Evolutionary conservation across 2,329 filamentous ascomycete species (phyloP), one percentile per base, ranked within the genome.

Genomic region (Macrophomina pseudophaseolina): DNA sequence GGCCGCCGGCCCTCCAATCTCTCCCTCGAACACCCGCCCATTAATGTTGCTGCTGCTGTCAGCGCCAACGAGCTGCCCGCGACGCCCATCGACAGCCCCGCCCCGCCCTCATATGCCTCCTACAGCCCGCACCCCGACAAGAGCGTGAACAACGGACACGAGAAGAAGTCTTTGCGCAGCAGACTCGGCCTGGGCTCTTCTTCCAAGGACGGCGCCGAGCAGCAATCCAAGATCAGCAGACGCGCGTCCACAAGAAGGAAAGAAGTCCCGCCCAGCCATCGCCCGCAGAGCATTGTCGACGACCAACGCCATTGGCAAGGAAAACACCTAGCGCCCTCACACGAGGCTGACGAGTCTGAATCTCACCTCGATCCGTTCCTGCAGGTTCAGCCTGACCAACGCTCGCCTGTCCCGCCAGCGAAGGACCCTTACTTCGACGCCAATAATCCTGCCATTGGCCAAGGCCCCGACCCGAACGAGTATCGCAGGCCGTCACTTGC

Each of bases 341-440:
- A 71, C 68, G 78, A 79, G 71, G 75, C 77, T 66, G 77, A 79
- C 66, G 54, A 66, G 5, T 14, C 40, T 11, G 33, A 52, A 44
- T 68, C 72, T 68, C 71, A 77, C 65, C 72, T 78, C 32, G 77
- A 79, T 58, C 77, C 77, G 1, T 79, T 77, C 59, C 73, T 79
- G 32, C 76, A 78, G 71, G 35, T 56, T 9, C 74, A 76, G 52
- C 71, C 74, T 54, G 71, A 72, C 63, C 68, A 68, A 56, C 67
- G 68, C 33, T 72, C 72, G 28, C 76, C 77, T 14, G 72, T 74
- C 56, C 74, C 75, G 40, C 76, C 76, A n/a, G 75, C 75, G 30
- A 78, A 79, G 64, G 76, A 79, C 67, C 35, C 66, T n/a, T 72
- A 69, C 32, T 78, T 49, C 53, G 51, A 46, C 4, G 33, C 38